Evolutionary conservation across 2,329 filamentous ascomycete species (phyloP), one percentile per base, ranked within the genome.

Genomic region (Aspergillus amoenus): DNA sequence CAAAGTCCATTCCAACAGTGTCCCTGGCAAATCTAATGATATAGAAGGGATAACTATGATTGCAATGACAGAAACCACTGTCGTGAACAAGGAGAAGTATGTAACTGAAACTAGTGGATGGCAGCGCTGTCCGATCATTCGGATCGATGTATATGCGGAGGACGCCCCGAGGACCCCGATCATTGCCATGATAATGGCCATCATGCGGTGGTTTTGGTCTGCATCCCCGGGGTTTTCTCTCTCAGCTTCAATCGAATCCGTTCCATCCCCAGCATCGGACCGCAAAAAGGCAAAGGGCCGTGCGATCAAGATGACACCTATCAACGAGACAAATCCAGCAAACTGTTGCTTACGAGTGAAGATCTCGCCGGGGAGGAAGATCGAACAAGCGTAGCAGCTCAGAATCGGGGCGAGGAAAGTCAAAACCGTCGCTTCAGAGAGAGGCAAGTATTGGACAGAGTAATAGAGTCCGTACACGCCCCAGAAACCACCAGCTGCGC

Each of bases 381-480:
- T 78, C 37, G 89, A 91, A 70, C 91, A 96, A 17, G 89, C 82
- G 76, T 93, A 91, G 56, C 90, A 91, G 18, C 90, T 84, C 5
- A 95, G 80, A 13, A 88, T 88, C 0, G 93, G 93, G 0, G 89
- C 85, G 5, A 96, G 81, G 70, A 96, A 97, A 8, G 91, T 94
- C 52, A 97, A 88, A 34, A 96, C 92, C 0, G 90, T 94, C 2
- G 92, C 91, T 70, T 96, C 92, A 15, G 91, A 89, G 2, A 96
- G 81, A 0, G 91, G 90, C 3, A 96, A 83, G 66, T 95, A 95
- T 68, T 90, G 83, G 56, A 90, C 76, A 7, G 85, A 88, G 66
- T 87, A 87, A 65, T 87, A 95, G 76, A 94, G 84, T 37, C 89
- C 89, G 70, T 88, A 93, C 4, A 95, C 88, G 11, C 90, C 91